Evolutionary conservation across 768 basidiomycete species (phyloP), one percentile per base, ranked within the genome.

Genomic region (Lyophyllum semitale): DNA sequence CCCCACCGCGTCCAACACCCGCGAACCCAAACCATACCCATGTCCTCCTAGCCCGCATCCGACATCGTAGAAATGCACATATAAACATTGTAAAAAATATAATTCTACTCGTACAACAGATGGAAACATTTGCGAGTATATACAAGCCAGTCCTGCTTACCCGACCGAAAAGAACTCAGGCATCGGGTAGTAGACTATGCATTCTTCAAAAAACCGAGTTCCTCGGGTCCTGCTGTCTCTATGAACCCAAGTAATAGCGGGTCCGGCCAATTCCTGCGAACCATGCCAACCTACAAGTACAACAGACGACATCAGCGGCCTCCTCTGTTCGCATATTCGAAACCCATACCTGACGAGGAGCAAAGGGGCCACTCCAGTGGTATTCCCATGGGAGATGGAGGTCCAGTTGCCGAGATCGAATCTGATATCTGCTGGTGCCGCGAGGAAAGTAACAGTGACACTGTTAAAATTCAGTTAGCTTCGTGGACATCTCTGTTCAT

Each of bases 301-400:
- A 15, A 53, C 18, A 35, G 48, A 3, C 25, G 37, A 53, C 41
- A 40, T 53, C 15, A 54, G n/a, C 32, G 46, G n/a, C 46, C 33
- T 25, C 29, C 59, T 41, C 17, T 12, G 7, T 48, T 52, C 9
- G 17, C 9, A 27, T 47, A 27, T 8, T 18, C 29, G 38, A 22
- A 29, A n/a, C n/a, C 66, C 71, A 46, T 64, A 88, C 88, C 89
- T 80, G 59, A 77, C 77, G 37, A 73, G 45, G 50, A 87, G 77
- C 33, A 92, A 73, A 23, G 84, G 69, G 27, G 84, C 48, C 22
- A 82, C 80, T 53, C 84, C 72, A 3, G 88, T 84, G 64, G 91
- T 85, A 63, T 91, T 93, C 30, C 89, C 90, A 60, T 91, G 89
- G 0, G 84, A 88, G 76, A 82, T 86, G 25, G 76, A 65, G 67